Base-by-base conservation (phyloP, 2,329 filamentous ascomycete genomes). In the Cytospora schulzeri region DNA sequence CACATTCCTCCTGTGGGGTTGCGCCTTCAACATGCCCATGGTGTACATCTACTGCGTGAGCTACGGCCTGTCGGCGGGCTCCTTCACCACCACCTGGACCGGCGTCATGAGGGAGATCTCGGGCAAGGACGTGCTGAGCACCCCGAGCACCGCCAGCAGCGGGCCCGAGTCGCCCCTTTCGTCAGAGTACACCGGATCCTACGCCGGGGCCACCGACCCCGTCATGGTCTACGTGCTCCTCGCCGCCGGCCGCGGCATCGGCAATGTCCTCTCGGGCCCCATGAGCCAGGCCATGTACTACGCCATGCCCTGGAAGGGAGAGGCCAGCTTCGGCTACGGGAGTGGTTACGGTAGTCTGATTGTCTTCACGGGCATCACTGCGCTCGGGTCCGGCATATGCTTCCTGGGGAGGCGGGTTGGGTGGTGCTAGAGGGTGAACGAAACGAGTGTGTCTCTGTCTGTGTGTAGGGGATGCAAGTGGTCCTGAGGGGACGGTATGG, bases 61-160 rank as follows among this genome's bases (percentile, higher is more conserved):
- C 5, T 91, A 88, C 70, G 88, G 88, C 0, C 79, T 90, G 68
- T 90, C 89, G 62, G 87, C 87, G 0, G 85, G 87, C 0, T 83
- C 85, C 0, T 91, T 87, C 71, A 85, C 84, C 2, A 83, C 84
- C 0, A 84, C 86, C 0, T 91, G 87, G 87, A 80, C 83, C 0
- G 85, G 85, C 0, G 79, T 85, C 68, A 83, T 83, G 81, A 76
- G 71, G 48, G 78, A 81, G 63, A 70, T 81, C 12, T 68, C 72
- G 7, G 71, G 70, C 51, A 65, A 67, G 56, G 65, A 62, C 45
- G 59, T 59, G 62, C 22, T 50, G 28, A 56, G 53, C 51, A 65
- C 65, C 38, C 62, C 62, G 15, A 63, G 63, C 57, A 45, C 33
- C 24, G 35, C 61, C 19, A 60, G 62, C 62, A 57, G 71, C 58